Evolutionary conservation across 2,329 filamentous ascomycete species (phyloP), one percentile per base, ranked within the genome.

Genomic region (Hypoxylon sp.): DNA sequence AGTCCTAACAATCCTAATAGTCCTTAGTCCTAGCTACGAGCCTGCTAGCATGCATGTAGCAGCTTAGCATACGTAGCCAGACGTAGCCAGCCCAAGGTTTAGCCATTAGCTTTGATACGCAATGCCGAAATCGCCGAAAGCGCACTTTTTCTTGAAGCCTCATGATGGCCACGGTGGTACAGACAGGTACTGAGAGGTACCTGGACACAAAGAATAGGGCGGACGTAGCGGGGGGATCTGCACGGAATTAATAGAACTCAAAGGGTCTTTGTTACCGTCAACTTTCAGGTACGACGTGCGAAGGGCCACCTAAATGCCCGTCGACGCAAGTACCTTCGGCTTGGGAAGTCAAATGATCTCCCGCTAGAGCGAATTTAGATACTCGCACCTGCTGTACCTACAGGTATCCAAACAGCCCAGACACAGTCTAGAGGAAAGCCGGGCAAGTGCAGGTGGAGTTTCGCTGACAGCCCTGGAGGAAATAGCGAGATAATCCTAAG

Each of bases 171-270:
- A 37, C 10, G 37, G 14, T 44, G 40, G n/a, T 59, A 55, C n/a
- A 37, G 30, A 42, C 6, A 50, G 11, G 51, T 66, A 66, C 49
- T 4, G 6, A 20, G 6, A n/a, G n/a, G 25, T 31, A 49, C 44
- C 13, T 51, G 2, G 20, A 25, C 46, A 27, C 20, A 64, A 49
- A 60, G 37, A 61, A 61, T 42, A 66, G 44, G 65, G 65, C 61
- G 61, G 68, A 65, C 55, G 25, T 66, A 63, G 65, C 55, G 58
- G 68, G 62, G 62, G 40, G 68, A 71, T 71, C 68, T 68, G 59
- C 68, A 66, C 59, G 50, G 61, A 64, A 66, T 55, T 65, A 53
- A 62, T 64, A 46, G 48, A 64, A 70, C 33, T 51, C 31, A 33
- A 60, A 69, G 53, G 55, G 61, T 48, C 53, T 56, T 60, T 67